Conservation (phyloP, 768 basidiomycete species). For the Podaxis sp. region DNA sequence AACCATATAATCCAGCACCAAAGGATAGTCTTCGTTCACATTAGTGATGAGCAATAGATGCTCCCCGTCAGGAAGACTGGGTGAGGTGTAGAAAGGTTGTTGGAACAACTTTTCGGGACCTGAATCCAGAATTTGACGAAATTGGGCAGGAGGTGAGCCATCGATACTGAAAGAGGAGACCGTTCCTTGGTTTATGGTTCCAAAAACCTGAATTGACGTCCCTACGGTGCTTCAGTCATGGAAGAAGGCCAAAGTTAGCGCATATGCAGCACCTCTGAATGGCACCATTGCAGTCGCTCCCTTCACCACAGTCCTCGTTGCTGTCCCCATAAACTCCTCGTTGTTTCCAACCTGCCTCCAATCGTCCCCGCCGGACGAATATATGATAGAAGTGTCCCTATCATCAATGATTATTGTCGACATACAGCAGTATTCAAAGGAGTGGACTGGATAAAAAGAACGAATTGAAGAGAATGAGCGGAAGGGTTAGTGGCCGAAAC, state of each 20-base stretch:
- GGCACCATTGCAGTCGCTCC: background rate
- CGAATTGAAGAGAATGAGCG: background rate
- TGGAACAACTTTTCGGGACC: slow-evolving; percentile 6
- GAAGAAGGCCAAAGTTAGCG: no score
- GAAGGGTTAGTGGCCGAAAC: background rate
- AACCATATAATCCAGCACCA: slow-evolving; percentile 16
- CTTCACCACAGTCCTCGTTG: background rate
- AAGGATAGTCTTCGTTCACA: background rate
- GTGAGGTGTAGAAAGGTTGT: slow-evolving; percentile 17
- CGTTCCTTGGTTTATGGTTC: background rate
- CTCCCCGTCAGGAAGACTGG: slow-evolving; percentile 16
- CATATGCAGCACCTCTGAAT: background rate
- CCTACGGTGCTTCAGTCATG: background rate
- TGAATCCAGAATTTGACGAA: background rate
- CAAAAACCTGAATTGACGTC: slow-evolving; percentile 5
- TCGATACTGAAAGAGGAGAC: background rate
- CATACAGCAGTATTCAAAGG: background rate
- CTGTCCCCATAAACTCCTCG: background rate
- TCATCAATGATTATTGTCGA: background rate
- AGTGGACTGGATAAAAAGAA: background rate
- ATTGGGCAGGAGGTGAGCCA: background rate
- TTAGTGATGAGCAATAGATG: slow-evolving; percentile 23
- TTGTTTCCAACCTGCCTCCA: background rate
- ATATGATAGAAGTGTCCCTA: background rate
- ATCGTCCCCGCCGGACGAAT: background rate